These are phyloP conservation scores for Rhizophlyctis rosea DNA, from an alignment of 192 early-diverging fungal genomes.

Conservation along the genomic window DNA sequence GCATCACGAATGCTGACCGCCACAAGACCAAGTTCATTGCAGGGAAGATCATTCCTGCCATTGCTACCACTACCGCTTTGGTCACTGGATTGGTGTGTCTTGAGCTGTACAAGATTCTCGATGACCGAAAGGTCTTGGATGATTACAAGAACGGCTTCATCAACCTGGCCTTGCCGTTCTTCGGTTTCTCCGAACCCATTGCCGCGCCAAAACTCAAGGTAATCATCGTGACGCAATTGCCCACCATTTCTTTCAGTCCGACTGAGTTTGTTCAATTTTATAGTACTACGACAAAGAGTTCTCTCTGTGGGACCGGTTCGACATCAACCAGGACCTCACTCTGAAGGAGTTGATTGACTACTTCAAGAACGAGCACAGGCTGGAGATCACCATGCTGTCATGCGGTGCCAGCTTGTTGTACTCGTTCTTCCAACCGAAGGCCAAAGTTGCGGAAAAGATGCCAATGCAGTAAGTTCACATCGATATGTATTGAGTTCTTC, in stretches of 20 bases:
- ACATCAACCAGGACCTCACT: conserved; percentile 78
- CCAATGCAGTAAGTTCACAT: conserved; percentile 62
- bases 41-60: conserved; percentile 96
- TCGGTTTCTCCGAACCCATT: conserved; percentile 99
- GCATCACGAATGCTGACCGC: conserved; percentile 80
- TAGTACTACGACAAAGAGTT: conserved; percentile 81
- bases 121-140: conserved; percentile 76
- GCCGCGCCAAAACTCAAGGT: conserved; percentile 76
- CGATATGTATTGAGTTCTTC: neutral
- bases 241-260: conserved; percentile 3
- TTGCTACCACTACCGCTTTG: conserved; percentile 95
- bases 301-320: conserved; percentile 95
- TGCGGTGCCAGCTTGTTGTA: conserved; percentile 91
- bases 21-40: conserved; percentile 94
- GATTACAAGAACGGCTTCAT: conserved; percentile 99
- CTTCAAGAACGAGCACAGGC: conserved; percentile 75
- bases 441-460: conserved; percentile 81
- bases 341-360: conserved; percentile 85
- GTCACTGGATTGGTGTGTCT: conserved; percentile 96
- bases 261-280: neutral
- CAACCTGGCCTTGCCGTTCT: conserved; percentile 96
- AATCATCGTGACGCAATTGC: neutral
- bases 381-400: conserved; percentile 92
- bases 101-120: conserved; percentile 91
- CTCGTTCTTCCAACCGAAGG: conserved; percentile 79